Conservation (phyloP, 2,329 filamentous ascomycete genomes). For the Cladosporium cucumerinum region DNA sequence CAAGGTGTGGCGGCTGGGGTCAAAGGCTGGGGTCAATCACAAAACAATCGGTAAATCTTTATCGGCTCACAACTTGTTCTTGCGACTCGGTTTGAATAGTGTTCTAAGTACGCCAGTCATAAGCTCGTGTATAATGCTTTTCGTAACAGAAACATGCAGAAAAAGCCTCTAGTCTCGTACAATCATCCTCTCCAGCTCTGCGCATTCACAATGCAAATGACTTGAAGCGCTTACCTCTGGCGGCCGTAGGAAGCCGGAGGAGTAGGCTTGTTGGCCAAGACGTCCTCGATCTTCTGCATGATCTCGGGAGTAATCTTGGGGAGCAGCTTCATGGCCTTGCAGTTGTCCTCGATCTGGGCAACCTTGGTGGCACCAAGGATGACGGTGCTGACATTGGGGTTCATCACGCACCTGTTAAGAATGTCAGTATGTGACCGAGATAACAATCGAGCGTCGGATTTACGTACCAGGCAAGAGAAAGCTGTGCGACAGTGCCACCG, state of each 20-base stretch:
- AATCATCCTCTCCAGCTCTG: not conserved
- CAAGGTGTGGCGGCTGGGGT: too few species aligned
- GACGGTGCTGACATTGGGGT: conserved; percentile 56
- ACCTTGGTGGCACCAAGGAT: conserved; percentile 54
- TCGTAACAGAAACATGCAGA: not conserved
- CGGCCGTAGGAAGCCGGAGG: conserved; percentile 33
- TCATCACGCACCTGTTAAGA: conserved; percentile 44
- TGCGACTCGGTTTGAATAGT: conserved; percentile 13
- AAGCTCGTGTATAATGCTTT: conserved; percentile 11
- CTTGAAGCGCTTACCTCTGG: conserved; percentile 29
- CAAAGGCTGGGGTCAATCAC: not conserved
- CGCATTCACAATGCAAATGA: not conserved
- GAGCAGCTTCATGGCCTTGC: conserved; percentile 43
- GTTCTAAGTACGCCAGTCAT: conserved; percentile 9
- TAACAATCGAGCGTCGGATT: conserved; percentile 21
- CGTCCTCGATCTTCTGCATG: conserved; percentile 44
- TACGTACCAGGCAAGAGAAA: conserved; percentile 56
- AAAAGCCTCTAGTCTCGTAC: not conserved
- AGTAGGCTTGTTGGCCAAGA: conserved; percentile 41
- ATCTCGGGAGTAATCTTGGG: conserved; percentile 39
- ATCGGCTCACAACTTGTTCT: conserved; percentile 12
- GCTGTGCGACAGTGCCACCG: conserved; percentile 47
- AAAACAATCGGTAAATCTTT: not conserved
- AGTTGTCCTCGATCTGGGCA: conserved; percentile 48
- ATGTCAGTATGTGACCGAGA: not conserved